Base-by-base conservation (phyloP, 345 rosid genomes). In the Salix brachista region DNA sequence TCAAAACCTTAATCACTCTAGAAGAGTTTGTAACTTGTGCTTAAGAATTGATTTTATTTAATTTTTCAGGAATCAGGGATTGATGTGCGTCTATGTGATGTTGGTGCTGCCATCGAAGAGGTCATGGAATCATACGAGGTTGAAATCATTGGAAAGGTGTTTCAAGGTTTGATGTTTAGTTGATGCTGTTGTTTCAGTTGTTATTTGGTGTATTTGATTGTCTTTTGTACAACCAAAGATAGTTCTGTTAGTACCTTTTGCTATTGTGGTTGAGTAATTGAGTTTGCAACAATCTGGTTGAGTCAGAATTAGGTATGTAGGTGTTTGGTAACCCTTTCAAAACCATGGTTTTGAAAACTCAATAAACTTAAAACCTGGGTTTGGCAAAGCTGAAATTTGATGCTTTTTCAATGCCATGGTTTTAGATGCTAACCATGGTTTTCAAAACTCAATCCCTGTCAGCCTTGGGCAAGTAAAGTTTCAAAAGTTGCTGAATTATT, bases 111-210 rank as follows among this genome's bases (percentile, higher is more conserved):
- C 72, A 94, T 96, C 85, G 97, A 94, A 85, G 98, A 96, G 82
- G 99, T 94, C 71, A 96, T 94, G 97, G 97, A 94, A 84, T 96
- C 99, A 9, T 88, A 94, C 56, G 99, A 96, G 84, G 98, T 96
- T 85, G 99, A 96, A 83, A 96, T 30, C 30, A 30, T 30, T 30
- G 30, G 30, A 30, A 30, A 30, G 30, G 30, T 30, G 30, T 30
- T 30, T 30, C 30, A 30, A 30, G 30, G 30, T 30, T 30, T 30
- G 30, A 30, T 30, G 30, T 30, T 30, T 30, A 30, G 2, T 30
- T 30, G 30, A 30, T 30, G 30, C 30, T 30, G 3, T 30, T 30
- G 30, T 30, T 30, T 30, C 30, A 30, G 30, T 30, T 28, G 28
- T 28, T 28, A 28, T 28, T 28, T 30, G 30, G 30, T 30, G 30